Percentiles rank a stretch among this genome's conserved stretches.
Evolutionary conservation across 495 filamentous ascomycete genomes (phyloP).

Genomic region (Cryomyces minteri): DNA sequence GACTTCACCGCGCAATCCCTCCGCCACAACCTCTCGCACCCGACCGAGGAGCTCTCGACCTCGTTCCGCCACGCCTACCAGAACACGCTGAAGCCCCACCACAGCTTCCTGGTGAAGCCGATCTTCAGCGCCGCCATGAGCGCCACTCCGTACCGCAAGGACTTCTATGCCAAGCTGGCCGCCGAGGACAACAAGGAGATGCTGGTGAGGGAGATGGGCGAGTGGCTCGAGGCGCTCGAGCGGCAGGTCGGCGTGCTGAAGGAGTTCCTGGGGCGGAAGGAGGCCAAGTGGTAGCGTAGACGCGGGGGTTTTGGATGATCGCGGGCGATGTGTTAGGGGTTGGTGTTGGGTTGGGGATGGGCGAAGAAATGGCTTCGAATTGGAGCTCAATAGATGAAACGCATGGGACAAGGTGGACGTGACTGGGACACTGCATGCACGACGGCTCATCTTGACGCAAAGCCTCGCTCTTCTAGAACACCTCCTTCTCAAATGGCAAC

Average conservation of each 20-base stretch:
- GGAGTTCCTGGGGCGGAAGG: slow-evolving; percentile 16
- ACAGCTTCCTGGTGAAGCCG: slow-evolving; percentile 70
- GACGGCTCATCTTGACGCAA: no score
- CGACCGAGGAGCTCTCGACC: slow-evolving; percentile 51
- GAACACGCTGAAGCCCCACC: slow-evolving; percentile 74
- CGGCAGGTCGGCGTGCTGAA: slow-evolving; percentile 25
- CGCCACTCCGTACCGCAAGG: slow-evolving; percentile 76
- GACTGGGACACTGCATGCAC: no score
- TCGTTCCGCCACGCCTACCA: slow-evolving; percentile 81
- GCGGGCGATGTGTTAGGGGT: no score
- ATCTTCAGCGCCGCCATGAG: slow-evolving; percentile 84
- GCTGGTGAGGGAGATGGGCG: slow-evolving; percentile 38
- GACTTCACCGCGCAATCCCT: slow-evolving; percentile 82
- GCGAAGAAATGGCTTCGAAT: no score
- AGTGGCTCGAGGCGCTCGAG: slow-evolving; percentile 60
- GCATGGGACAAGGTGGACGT: no score
- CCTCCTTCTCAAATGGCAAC: no score
- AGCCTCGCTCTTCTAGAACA: no score
- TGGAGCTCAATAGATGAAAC: no score
- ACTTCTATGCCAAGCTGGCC: slow-evolving; percentile 79
- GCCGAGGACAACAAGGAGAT: slow-evolving; percentile 39
- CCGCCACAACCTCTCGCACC: slow-evolving; percentile 48
- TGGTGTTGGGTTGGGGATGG: no score
- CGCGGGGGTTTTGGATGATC: no score
- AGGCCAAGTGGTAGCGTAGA: not conserved